Evolutionary conservation across 1,284 basidiomycete species (phyloP), one percentile per base, ranked within the genome.

Genomic region (Erythrobasidium hasegawianum): DNA sequence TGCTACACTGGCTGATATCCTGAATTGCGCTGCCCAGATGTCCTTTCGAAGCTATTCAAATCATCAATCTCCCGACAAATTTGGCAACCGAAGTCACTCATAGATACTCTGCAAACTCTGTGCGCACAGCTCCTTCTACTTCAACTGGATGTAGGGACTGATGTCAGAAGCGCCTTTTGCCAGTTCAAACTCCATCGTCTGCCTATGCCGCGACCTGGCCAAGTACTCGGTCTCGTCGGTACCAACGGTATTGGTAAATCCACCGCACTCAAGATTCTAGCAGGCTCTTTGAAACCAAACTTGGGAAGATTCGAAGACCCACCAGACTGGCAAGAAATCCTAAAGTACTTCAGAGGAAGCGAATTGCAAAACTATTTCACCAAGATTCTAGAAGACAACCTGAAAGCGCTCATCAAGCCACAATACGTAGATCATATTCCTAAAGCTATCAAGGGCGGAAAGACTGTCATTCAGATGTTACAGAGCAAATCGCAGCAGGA

Each of bases 381-480:
- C 58, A 96, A 96, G 79, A 89, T 97, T n/a, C 83, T 97, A 24
- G 94, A 97, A 79, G 94, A 97, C 78, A 93, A 97, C 76, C 82
- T 97, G 75, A 96, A 96, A 80, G 93, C 94, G 1, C 84, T 97
- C 69, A 97, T 97, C 79, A 97, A 97, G 79, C 94, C 94, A 0
- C 94, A 97, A 84, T 97, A 97, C 76, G 94, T 97, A 72, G 94
- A 97, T 77, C 93, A 97, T 77, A 97, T 97, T 75, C 94, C 94
- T 7, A 85, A 88, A 62, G 90, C 90, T 49, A 90, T 97, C 82
- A 97, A 97, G 80, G 90, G 89, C 64, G 83, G 81, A 61, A 84
- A 90, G 82, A 87, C 86, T 1, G 93, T 97, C 38, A 81, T 82
- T 10, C 82, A 90, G 76, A 95, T 97, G 92, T 84, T 97, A 66